Evolutionary conservation across 2,329 filamentous ascomycete species (phyloP), one percentile per base, ranked within the genome.

Genomic region (Elsinoe australis): DNA sequence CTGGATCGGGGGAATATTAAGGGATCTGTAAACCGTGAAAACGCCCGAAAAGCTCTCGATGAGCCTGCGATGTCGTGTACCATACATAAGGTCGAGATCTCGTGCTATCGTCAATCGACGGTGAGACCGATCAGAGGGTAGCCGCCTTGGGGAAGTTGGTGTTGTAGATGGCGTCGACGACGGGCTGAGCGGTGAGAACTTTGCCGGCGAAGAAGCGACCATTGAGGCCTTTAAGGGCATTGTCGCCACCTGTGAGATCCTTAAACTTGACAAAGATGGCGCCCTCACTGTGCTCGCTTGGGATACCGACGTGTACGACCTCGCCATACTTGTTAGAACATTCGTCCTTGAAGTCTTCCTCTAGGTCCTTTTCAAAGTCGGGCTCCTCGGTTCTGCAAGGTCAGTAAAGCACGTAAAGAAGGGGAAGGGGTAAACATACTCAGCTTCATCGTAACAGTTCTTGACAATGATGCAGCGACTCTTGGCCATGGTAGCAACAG

Each of bases 181-280:
- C 87, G 67, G 89, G 92, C 56, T 88, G 85, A 59, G 90, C 92
- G 65, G 85, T 90, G 67, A 98, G 94, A 74, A 87, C 87, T 62
- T 83, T 80, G 61, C 87, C 87, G 63, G 87, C 92, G 69, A 98
- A 98, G 69, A 86, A 95, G 64, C 92, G 83, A 62, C 92, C 92
- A 68, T 98, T 96, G 54, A 98, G 80, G 63, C 92, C 92, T 67
- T 94, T 94, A 71, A 96, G 94, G 60, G 92, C 92, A 65, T 95
- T 96, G 70, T 95, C 87, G 64, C 90, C 90, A 59, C 90, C 90
- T 66, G 89, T 81, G 54, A 96, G 86, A 62, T 87, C 85, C 69
- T 95, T 88, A 71, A 98, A 98, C 69, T 98, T 98, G 67, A 98
- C 82, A 69, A 95, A 98, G 59, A 98, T 90, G 65, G 98, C 92